Conservation (phyloP, 805 yeast genomes). For the Starmera quercuum region DNA sequence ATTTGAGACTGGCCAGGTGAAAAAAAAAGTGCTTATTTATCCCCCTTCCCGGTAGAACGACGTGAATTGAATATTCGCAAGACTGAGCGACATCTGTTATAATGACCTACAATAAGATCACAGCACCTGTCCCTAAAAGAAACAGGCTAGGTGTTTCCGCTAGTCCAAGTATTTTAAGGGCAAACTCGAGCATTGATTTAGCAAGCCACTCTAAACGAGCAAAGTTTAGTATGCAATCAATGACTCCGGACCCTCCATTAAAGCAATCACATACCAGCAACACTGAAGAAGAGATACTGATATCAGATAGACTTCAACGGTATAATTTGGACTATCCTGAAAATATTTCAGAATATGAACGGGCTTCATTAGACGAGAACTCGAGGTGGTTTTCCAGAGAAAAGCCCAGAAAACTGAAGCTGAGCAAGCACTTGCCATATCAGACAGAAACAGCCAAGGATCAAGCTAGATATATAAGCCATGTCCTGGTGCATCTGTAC, state of each 20-base stretch:
- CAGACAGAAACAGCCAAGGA: constrained; percentile 59
- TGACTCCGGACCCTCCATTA: too few relatives aligned
- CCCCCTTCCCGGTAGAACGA: too few relatives aligned
- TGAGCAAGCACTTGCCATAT: constrained; percentile 57
- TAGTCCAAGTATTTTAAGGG: too few relatives aligned
- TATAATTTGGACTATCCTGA: constrained; percentile 49
- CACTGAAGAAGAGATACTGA: constrained; percentile 12
- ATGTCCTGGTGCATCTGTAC: constrained; percentile 73
- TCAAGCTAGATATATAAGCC: constrained; percentile 66
- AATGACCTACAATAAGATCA: not conserved
- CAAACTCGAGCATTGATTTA: too few relatives aligned
- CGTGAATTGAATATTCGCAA: too few relatives aligned
- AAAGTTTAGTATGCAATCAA: too few relatives aligned
- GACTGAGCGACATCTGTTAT: too few relatives aligned
- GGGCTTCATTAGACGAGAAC: constrained; percentile 21
- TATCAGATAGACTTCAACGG: constrained; percentile 24
- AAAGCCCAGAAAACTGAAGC: constrained; percentile 23
- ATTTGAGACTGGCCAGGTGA: too few relatives aligned
- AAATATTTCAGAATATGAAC: constrained; percentile 24
- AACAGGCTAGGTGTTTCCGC: too few relatives aligned
- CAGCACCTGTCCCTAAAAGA: not conserved
- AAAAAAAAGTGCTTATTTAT: too few relatives aligned
- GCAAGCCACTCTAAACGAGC: too few relatives aligned
- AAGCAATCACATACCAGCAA: constrained; percentile 1
- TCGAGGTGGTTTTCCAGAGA: constrained; percentile 33